Evolutionary conservation across 1,284 basidiomycete species (phyloP).

Genomic region (Ceratobasidium sp.): DNA sequence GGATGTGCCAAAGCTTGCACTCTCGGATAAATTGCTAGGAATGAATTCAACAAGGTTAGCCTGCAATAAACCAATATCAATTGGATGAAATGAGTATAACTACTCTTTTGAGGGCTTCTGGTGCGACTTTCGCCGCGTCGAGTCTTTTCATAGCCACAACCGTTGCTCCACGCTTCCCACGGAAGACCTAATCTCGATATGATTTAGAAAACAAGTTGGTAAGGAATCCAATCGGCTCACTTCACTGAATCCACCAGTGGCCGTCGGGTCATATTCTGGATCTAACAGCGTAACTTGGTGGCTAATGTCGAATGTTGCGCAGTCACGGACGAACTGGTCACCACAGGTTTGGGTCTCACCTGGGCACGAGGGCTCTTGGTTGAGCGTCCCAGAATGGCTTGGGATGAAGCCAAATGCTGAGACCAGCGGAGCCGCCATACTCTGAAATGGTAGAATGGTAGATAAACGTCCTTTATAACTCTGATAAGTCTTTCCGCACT

Average conservation of each 20-base stretch:
- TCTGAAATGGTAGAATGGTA: no score
- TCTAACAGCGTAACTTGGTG: slow-evolving; percentile 10
- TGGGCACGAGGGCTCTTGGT: no score
- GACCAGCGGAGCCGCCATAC: no score
- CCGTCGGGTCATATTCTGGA: slow-evolving; percentile 4
- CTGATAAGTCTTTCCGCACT: no score
- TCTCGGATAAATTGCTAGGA: slow-evolving; percentile 18
- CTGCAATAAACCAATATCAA: no score
- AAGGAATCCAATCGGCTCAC: not conserved
- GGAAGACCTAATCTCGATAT: not conserved
- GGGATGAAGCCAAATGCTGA: no score
- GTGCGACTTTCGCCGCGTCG: not conserved
- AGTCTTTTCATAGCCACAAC: slow-evolving; percentile 15
- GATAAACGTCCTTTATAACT: no score
- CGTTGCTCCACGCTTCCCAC: not conserved
- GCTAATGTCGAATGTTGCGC: slow-evolving; percentile 17
- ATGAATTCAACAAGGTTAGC: not conserved
- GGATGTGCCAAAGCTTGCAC: slow-evolving; percentile 7
- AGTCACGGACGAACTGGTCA: no score
- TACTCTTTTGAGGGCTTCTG: not conserved
- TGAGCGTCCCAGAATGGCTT: no score
- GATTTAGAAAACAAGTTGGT: not conserved
- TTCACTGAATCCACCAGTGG: slow-evolving; percentile 10
- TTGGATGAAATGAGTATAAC: not conserved
- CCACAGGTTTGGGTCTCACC: no score